A percentile compares a stretch with the other conserved stretches of the same genome.
Evolutionary conservation across 495 filamentous ascomycete genomes (phyloP).

Genomic region (Trichocladium uniseriatum): DNA sequence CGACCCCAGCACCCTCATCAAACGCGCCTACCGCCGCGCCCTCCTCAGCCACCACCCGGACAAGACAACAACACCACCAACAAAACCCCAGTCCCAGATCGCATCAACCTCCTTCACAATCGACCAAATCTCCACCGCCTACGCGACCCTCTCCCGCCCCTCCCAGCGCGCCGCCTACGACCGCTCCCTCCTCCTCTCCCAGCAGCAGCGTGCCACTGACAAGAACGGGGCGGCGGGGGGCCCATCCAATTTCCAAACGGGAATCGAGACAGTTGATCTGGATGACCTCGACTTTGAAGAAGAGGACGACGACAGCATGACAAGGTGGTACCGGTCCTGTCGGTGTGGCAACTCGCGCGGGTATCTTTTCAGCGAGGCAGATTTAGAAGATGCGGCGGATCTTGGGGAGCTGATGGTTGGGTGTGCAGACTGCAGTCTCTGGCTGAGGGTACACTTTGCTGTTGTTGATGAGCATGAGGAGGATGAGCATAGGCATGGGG

Average conservation of each 20-base stretch:
- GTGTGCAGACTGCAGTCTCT: slow-evolving; percentile 75
- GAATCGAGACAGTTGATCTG: slow-evolving; percentile 53
- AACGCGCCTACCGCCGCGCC: slow-evolving; percentile 68
- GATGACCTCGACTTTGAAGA: slow-evolving; percentile 40
- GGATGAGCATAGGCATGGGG: neutral
- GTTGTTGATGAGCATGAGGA: slow-evolving; percentile 40
- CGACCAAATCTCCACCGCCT: slow-evolving; percentile 73
- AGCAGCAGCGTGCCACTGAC: neutral
- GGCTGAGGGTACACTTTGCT: slow-evolving; percentile 65
- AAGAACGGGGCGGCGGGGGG: neutral
- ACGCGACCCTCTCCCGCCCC: slow-evolving; percentile 56
- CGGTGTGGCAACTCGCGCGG: slow-evolving; percentile 72
- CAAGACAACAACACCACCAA: slow-evolving; percentile 37
- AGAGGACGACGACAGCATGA: slow-evolving; percentile 8
- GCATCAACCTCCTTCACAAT: slow-evolving; percentile 36
- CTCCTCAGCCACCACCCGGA: slow-evolving; percentile 77
- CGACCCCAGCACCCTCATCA: slow-evolving; percentile 37
- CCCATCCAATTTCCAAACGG: slow-evolving; percentile 49
- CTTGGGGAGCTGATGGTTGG: slow-evolving; percentile 65
- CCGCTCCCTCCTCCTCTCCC: slow-evolving; percentile 32
- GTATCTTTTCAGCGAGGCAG: slow-evolving; percentile 57
- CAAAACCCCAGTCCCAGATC: neutral
- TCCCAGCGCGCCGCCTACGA: slow-evolving; percentile 57
- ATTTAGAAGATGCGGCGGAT: slow-evolving; percentile 57
- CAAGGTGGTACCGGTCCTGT: slow-evolving; percentile 60